A percentile compares a stretch with the other conserved stretches of the same genome.
Conservation (phyloP, 164 flowering plant genomes). For the Vitis amurensis region DNA sequence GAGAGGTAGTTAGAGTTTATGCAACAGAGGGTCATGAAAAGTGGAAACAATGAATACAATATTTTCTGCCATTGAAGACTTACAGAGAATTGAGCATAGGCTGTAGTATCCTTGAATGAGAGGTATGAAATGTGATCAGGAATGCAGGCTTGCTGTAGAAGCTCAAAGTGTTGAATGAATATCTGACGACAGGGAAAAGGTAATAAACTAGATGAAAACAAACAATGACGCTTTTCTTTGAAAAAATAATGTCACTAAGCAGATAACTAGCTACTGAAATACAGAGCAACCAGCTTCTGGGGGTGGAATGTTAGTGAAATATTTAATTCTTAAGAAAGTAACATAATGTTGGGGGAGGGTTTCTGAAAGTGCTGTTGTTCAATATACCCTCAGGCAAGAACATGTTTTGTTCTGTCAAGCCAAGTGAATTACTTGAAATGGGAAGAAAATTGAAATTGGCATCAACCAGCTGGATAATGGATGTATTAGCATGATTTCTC, state of each 20-base stretch:
- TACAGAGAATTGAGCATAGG: conserved; percentile 58
- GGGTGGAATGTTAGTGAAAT: too few relatives aligned
- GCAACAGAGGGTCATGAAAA: neutral
- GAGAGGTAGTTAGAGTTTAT: neutral
- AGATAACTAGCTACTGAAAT: too few relatives aligned
- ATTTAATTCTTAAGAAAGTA: too few relatives aligned
- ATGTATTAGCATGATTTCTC: neutral
- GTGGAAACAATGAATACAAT: neutral
- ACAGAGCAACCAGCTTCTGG: too few relatives aligned
- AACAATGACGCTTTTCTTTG: neutral
- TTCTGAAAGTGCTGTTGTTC: too few relatives aligned
- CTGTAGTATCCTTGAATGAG: conserved; percentile 63
- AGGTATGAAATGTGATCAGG: conserved; percentile 70
- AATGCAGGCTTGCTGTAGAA: conserved; percentile 76
- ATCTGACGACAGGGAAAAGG: conserved; percentile 39
- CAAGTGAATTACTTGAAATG: too few relatives aligned
- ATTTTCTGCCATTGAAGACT: conserved; percentile 29
- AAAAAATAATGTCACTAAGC: too few relatives aligned
- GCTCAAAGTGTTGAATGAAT: conserved; percentile 93
- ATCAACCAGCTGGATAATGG: neutral
- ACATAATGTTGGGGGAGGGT: too few relatives aligned
- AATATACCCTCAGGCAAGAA: too few relatives aligned
- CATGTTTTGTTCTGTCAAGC: too few relatives aligned
- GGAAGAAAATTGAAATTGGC: neutral
- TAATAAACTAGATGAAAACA: neutral